These are phyloP conservation scores for Puccinia novopanici DNA, from an alignment of 1,284 basidiomycete genomes.

Conservation along the genomic window DNA sequence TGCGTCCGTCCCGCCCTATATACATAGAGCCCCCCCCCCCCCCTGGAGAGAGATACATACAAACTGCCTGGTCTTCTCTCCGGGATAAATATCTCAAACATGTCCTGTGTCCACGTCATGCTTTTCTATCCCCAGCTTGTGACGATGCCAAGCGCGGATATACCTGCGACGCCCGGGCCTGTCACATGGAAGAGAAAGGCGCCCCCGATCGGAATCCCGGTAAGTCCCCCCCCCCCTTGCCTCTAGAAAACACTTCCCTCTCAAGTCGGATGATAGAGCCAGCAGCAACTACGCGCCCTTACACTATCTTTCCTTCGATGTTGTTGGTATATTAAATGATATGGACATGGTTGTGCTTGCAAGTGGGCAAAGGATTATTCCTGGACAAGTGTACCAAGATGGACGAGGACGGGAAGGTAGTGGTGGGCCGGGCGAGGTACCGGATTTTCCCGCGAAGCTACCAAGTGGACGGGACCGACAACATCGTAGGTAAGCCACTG, in stretches of 20 bases:
- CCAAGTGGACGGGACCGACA: background rate
- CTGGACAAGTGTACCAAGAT: slow-evolving; percentile 1
- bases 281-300: too few species aligned
- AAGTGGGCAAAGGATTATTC: slow-evolving; percentile 3
- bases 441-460: slow-evolving; percentile 12
- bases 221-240: background rate
- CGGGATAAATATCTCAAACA: too few species aligned
- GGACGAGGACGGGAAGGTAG: background rate
- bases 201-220: background rate
- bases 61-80: background rate
- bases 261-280: too few species aligned
- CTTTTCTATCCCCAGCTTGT: background rate
- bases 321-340: background rate
- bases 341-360: background rate
- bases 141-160: background rate
- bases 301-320: too few species aligned
- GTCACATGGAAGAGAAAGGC: slow-evolving; percentile 5
- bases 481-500: background rate
- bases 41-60: too few species aligned
- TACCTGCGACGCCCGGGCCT: background rate
- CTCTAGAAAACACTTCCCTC: too few species aligned
- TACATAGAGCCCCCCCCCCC: too few species aligned
- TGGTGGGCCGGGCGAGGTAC: background rate
- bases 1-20: background rate
- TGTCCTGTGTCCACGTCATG: too few species aligned